Base-by-base conservation (phyloP, 1,284 basidiomycete species). In the Tilletia setariae region DNA sequence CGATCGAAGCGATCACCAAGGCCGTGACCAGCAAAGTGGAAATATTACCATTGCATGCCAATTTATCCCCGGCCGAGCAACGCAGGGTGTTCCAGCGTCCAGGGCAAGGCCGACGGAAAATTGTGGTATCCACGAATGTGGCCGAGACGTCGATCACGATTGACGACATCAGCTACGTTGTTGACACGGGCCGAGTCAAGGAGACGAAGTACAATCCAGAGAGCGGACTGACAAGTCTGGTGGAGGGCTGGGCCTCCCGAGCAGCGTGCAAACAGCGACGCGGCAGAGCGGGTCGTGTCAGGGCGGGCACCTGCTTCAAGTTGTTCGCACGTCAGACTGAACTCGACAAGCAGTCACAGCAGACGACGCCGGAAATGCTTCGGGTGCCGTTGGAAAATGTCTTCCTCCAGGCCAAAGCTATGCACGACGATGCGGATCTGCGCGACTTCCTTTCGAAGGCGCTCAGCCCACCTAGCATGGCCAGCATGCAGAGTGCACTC, bases 101-200 rank as follows among this genome's bases (percentile, higher is more conserved):
- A 0, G 83, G 86, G 0, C 19, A 71, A 2, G 75, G 76, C 0
- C 87, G 86, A 68, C 90, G 93, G 86, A 97, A 96, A 83, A 88
- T 96, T 53, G 89, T 97, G 42, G 91, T 89, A 0, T 87, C 93
- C 0, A 96, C 94, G 8, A 96, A 96, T 76, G 91, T 97, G 30
- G 92, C 91, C 6, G 85, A 96, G 87, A 96, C 94, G 0, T 94
- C 91, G 2, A 93, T 97, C 72, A 97, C 94, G 0, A 95, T 97
- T 72, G 81, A 83, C 21, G 79, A 82, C 63, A 74, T 83, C 8
- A 74, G 74, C 63, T 78, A 75, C 62, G 82, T 83, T 25, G 72
- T 82, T 51, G 91, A 94, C 75, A 93, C 88, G 0, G 94, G 94
- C 1, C 90, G 89, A 79, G 92, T 93, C 78, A 96, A 96, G 83